Base-by-base conservation (phyloP, 768 basidiomycete species). In the Collybia mongolica region DNA sequence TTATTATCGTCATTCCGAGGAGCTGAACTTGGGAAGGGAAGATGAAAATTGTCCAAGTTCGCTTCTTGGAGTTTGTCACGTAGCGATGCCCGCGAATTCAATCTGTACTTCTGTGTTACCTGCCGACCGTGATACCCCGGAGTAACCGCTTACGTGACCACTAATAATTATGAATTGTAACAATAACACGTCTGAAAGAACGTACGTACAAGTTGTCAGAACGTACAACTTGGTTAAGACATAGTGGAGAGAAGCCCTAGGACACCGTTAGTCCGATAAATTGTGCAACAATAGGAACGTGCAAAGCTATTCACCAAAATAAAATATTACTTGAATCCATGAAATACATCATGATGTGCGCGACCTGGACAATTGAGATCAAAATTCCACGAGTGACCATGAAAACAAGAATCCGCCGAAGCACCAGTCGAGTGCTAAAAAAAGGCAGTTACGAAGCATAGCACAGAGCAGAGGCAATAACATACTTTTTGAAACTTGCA, bases 341-440 rank as follows among this genome's bases (percentile, higher is more conserved):
- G 18, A 45, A 19, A 39, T 36, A 46, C 49, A 49, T 54, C 2
- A 46, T 17, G 20, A 54, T 29, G 41, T 54, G 53, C n/a, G 19
- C 49, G 18, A 50, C 19, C 28, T 54, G 53, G 3, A 41, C 48
- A 23, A 46, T 6, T 5, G 19, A 7, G 3, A 54, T 37, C n/a
- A 54, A 42, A 11, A 54, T 42, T 4, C 53, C 53, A 39, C 53
- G 53, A 18, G 47, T 45, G 8, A 46, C 17, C 7, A 20, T 20
- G 17, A 37, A 54, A 8, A 42, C 22, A 14, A 54, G n/a, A 6
- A 54, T 23, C 18, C 39, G 39, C 12, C 46, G 32, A 24, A 54
- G 18, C 6, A 51, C 24, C 37, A 4, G 18, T 41, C 28, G 43
- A n/a, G 43, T 51, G 3, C 50, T 51, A n/a, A 41, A 24, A 38